A percentile compares a stretch with the other conserved stretches of the same genome.
These are phyloP conservation scores for Penicillium sp. DNA, from an alignment of 2,329 filamentous ascomycete species.

Conservation along the genomic window DNA sequence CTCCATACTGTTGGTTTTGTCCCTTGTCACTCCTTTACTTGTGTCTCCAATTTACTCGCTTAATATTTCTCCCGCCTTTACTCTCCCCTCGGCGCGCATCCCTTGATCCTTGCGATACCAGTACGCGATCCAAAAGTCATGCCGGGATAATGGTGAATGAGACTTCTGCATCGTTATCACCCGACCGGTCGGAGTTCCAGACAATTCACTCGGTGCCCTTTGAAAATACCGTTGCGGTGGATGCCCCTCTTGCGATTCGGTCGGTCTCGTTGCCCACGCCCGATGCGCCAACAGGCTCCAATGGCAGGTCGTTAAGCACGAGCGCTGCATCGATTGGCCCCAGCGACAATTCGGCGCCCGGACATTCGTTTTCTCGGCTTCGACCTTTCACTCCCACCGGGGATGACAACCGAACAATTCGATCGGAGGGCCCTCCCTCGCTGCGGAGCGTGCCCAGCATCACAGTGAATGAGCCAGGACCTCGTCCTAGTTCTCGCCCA, in stretches of 20 bases:
- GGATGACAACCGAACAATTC: conserved; percentile 17
- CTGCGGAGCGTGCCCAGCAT: conserved; percentile 44
- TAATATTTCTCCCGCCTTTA: conserved; percentile 5
- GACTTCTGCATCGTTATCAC: conserved; percentile 29
- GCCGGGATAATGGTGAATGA: conserved; percentile 38
- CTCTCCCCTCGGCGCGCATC: conserved; percentile 9
- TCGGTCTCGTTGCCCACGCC: conserved; percentile 31
- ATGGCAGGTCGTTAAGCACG: conserved; percentile 28
- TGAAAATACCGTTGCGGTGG: conserved; percentile 29
- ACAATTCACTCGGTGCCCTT: conserved; percentile 27
- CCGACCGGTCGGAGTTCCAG: conserved; percentile 28
- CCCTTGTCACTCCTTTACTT: conserved; percentile 17
- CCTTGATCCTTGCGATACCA: conserved; percentile 9
- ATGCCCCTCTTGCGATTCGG: conserved; percentile 26
- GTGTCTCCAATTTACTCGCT: not conserved
- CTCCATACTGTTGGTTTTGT: conserved; percentile 8
- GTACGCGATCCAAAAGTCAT: conserved; percentile 30
- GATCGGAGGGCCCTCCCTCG: conserved; percentile 29
- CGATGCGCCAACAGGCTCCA: conserved; percentile 24
- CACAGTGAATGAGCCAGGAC: conserved; percentile 37
- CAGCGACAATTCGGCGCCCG: conserved; percentile 16
- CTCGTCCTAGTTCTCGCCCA: conserved; percentile 30
- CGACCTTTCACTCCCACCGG: conserved; percentile 11
- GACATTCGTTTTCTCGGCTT: conserved; percentile 14
- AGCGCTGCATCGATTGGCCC: conserved; percentile 23